These are phyloP conservation scores for Jaenimonas drosophilae DNA, from an alignment of 208 protist species.

Conservation along the genomic window DNA sequence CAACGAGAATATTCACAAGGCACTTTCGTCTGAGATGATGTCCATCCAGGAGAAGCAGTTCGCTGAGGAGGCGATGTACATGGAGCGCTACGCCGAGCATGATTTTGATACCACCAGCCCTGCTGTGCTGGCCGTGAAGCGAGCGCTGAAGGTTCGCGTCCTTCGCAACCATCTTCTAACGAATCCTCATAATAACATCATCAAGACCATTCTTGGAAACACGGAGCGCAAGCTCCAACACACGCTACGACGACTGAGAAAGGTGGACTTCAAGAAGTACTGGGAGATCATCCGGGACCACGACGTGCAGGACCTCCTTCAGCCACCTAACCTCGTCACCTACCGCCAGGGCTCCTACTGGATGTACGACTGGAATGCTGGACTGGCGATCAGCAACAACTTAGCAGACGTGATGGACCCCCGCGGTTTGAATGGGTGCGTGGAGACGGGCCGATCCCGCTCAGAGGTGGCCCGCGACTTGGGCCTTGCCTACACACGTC, in stretches of 20 bases:
- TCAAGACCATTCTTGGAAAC: slow-evolving; percentile 70
- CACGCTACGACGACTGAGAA: slow-evolving; percentile 72
- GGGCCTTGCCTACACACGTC: slow-evolving; percentile 80
- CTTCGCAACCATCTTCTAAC: slow-evolving; percentile 86
- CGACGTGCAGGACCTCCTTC: slow-evolving; percentile 84
- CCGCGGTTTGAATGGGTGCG: slow-evolving; percentile 82
- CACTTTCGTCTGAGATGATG: slow-evolving; percentile 78
- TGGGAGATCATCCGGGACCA: slow-evolving; percentile 90
- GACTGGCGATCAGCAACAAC: slow-evolving; percentile 79
- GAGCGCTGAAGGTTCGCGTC: slow-evolving; percentile 70
- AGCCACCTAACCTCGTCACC: slow-evolving; percentile 79
- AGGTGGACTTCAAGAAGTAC: slow-evolving; percentile 84
- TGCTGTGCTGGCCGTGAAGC: slow-evolving; percentile 77
- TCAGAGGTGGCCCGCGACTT: slow-evolving; percentile 86
- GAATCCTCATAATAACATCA: slow-evolving; percentile 89
- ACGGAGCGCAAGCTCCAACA: slow-evolving; percentile 74
- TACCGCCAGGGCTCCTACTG: slow-evolving; percentile 84
- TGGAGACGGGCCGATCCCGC: slow-evolving; percentile 85
- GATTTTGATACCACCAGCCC: slow-evolving; percentile 86
- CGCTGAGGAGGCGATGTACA: slow-evolving; percentile 85
- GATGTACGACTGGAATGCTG: slow-evolving; percentile 86
- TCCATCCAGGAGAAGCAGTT: slow-evolving; percentile 81
- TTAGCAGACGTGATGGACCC: slow-evolving; percentile 80
- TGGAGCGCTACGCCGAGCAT: slow-evolving; percentile 87
- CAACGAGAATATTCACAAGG: slow-evolving; percentile 62